These are phyloP conservation scores for Cutaneotrichosporon sp. DNA, from an alignment of 1,284 basidiomycete species.

Conservation along the genomic window DNA sequence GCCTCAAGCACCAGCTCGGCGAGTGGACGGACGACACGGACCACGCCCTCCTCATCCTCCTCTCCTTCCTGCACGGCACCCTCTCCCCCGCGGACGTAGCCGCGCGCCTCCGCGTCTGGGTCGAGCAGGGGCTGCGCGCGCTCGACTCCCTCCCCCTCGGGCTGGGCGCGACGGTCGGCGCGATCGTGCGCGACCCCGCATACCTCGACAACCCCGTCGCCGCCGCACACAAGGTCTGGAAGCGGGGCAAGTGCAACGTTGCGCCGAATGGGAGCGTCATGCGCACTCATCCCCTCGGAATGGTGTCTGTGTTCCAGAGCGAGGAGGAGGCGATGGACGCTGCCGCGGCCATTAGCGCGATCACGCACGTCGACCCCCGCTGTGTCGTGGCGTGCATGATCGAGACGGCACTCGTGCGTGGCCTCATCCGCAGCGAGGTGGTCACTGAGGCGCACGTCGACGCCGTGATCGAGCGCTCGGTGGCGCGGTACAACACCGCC, in stretches of 20 bases:
- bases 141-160: conserved; percentile 21
- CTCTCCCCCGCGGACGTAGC: conserved; percentile 9
- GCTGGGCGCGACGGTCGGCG: conserved; percentile 19
- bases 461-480: conserved; percentile 4
- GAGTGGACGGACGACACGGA: conserved; percentile 29
- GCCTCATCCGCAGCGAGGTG: conserved; percentile 13
- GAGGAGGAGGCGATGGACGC: conserved; percentile 12
- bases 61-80: conserved; percentile 20
- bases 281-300: conserved; percentile 23
- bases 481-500: neutral
- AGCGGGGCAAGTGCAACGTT: neutral
- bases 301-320: conserved; percentile 1
- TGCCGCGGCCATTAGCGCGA: conserved; percentile 11
- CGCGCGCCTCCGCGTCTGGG: conserved; percentile 14
- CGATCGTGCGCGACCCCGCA: conserved; percentile 8
- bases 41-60: conserved; percentile 21
- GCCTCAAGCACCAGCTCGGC: conserved; percentile 17
- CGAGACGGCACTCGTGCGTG: conserved; percentile 18
- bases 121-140: conserved; percentile 18
- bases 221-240: conserved; percentile 12
- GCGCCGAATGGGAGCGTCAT: conserved; percentile 23
- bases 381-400: conserved; percentile 20
- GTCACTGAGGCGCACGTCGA: conserved; percentile 2
- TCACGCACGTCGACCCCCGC: conserved; percentile 24
- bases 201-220: conserved; percentile 14